phyloP scores from a whole-genome alignment of 345 rosid genomes.

The Salix caprea region DNA sequence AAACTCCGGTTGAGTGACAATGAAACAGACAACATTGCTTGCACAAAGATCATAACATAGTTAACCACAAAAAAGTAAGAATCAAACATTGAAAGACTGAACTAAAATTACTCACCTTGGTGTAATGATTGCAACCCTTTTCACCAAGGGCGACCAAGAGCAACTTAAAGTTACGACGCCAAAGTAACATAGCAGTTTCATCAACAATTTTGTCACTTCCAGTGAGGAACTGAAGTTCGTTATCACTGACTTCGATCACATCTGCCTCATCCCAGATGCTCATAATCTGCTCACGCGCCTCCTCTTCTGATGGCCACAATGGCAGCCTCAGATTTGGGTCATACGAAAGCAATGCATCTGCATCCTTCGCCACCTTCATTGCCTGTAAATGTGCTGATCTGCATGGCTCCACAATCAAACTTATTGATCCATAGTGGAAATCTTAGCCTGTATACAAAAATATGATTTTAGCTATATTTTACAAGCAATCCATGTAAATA shows the following conservation, averaged over 20 bases:
- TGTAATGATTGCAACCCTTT: conserved; percentile 87
- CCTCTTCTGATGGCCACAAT: conserved; percentile 83
- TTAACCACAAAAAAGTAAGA: too few relatives aligned
- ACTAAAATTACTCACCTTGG: conserved; percentile 50
- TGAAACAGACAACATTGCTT: neutral
- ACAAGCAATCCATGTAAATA: too few relatives aligned
- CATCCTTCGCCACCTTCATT: conserved; percentile 83
- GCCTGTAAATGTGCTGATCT: conserved; percentile 88
- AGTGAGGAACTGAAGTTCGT: conserved; percentile 87
- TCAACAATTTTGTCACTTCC: conserved; percentile 77
- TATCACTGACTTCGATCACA: conserved; percentile 88
- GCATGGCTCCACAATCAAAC: conserved; percentile 98
- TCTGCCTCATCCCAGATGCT: conserved; percentile 99
- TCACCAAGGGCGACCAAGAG: conserved; percentile 92
- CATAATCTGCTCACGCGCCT: conserved; percentile 79
- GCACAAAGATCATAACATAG: neutral
- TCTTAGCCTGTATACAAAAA: conserved; percentile 48
- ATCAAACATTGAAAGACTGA: neutral
- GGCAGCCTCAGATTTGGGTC: conserved; percentile 96
- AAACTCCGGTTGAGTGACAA: neutral
- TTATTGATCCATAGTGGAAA: conserved; percentile 94
- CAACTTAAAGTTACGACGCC: conserved; percentile 79
- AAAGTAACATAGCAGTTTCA: conserved; percentile 69
- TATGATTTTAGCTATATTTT: too few relatives aligned
- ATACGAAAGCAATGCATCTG: conserved; percentile 86